Conservation (phyloP, 306 rosid genomes). For the Prinsepia uniflora region DNA sequence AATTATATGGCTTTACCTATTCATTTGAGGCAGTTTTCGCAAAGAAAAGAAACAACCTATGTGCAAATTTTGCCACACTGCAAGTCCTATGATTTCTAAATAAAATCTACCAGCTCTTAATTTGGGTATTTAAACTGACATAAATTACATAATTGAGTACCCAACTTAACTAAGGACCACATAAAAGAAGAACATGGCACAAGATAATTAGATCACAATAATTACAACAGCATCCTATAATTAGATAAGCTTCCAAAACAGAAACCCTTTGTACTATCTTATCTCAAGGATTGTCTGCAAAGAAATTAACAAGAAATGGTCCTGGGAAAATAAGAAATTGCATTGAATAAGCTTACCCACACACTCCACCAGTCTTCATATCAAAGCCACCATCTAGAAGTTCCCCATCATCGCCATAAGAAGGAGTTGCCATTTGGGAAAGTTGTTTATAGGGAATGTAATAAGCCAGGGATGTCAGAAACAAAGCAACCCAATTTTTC, state of each 20-base stretch:
- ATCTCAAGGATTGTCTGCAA: background rate
- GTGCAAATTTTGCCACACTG: background rate
- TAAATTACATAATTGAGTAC: background rate
- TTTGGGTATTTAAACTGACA: background rate
- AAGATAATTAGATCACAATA: background rate
- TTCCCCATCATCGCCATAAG: conserved; percentile 66
- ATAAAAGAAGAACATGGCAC: background rate
- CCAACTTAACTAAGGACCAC: background rate
- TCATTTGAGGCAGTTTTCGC: background rate
- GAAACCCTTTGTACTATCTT: background rate
- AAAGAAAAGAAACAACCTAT: background rate
- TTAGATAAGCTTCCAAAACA: background rate
- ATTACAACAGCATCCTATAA: background rate
- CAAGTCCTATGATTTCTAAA: background rate
- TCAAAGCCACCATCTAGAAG: conserved; percentile 97
- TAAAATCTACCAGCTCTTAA: background rate
- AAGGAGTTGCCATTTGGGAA: conserved; percentile 64
- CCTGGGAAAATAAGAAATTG: background rate
- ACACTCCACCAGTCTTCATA: conserved; percentile 82
- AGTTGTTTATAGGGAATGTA: conserved; percentile 63
- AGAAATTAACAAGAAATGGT: background rate
- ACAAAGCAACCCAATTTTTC: conserved; percentile 77
- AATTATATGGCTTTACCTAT: background rate
- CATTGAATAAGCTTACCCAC: conserved; percentile 56
- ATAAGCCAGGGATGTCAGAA: conserved; percentile 58